Base-by-base conservation (phyloP, 805 yeast genomes). In the Ogataea thermomethanolica region DNA sequence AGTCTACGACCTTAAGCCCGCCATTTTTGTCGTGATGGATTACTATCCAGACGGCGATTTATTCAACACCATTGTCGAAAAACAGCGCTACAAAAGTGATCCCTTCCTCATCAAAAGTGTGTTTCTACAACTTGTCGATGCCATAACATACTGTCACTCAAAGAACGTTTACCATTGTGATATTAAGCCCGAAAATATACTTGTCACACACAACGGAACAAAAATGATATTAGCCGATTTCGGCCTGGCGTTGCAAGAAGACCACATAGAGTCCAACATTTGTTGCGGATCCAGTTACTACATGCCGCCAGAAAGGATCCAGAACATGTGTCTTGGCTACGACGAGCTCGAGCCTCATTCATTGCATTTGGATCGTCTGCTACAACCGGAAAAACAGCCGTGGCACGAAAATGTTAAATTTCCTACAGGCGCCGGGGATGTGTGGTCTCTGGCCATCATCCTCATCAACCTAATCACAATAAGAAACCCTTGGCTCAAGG, bases 171-270 rank as follows among this genome's bases (percentile, higher is more conserved):
- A 81, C 59, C 98, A 90, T 60, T 85, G 97, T 58, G 98, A 90
- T 64, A 78, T 90, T 49, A 93, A 93, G 67, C 99, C 99, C 5
- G 98, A 93, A 61, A 93, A 93, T 66, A 76, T 93, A 41, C 68
- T 93, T 54, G 79, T 89, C 35, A 71, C 77, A 9, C 61, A 62
- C 55, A 70, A 74, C 52, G 87, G 79, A 43, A 59, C 71, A 39
- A 71, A 66, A 40, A 67, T 83, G 41, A 75, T 73, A 48, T 69
- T 81, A 45, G 91, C 95, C 26, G 99, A 91, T 65, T 91, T 93
- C 63, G 98, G 98, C 4, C 70, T 91, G 15, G 89, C 96, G 15
- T 76, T 91, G 43, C 73, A 75, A 34, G 71, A 75, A 8, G 65
- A 70, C 29, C 63, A 56, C 41, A 72, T 84, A 28, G 77, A 81